These are phyloP conservation scores for Phialemonium atrogriseum DNA, from an alignment of 2,329 filamentous ascomycete genomes.

Conservation along the genomic window DNA sequence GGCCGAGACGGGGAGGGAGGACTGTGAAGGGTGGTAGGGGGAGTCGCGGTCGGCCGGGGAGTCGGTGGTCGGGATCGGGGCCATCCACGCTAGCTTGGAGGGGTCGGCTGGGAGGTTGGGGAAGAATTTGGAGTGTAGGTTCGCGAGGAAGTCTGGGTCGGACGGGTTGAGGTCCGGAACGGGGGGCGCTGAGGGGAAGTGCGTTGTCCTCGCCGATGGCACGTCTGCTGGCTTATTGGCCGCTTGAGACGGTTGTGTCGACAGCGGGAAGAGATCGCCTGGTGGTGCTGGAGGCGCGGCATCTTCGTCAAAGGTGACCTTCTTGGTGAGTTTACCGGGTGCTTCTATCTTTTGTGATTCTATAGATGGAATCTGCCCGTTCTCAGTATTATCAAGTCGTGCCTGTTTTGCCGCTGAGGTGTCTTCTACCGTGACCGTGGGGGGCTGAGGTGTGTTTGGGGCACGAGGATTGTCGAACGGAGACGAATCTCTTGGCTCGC, in stretches of 20 bases:
- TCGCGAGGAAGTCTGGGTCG: slow-evolving; percentile 73
- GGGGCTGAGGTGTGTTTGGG: slow-evolving; percentile 10
- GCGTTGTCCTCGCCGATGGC: slow-evolving; percentile 34
- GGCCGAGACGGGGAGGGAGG: slow-evolving; percentile 62
- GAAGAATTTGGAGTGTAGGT: slow-evolving; percentile 90
- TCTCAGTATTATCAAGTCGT: background rate
- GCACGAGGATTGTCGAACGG: slow-evolving; percentile 28
- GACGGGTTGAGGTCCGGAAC: slow-evolving; percentile 72
- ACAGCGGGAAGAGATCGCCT: slow-evolving; percentile 33
- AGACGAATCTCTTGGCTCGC: slow-evolving; percentile 31
- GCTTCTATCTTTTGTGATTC: slow-evolving; percentile 8
- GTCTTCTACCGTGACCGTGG: slow-evolving; percentile 28
- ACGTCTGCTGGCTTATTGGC: slow-evolving; percentile 17
- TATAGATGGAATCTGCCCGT: background rate
- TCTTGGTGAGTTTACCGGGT: slow-evolving; percentile 17
- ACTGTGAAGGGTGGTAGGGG: slow-evolving; percentile 73
- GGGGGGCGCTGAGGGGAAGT: slow-evolving; percentile 50
- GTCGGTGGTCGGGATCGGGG: slow-evolving; percentile 56
- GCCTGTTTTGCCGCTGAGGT: slow-evolving; percentile 3
- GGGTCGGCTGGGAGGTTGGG: slow-evolving; percentile 80
- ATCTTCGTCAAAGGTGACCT: slow-evolving; percentile 32
- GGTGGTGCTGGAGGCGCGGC: slow-evolving; percentile 30
- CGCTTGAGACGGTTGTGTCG: slow-evolving; percentile 12
- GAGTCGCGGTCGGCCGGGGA: slow-evolving; percentile 60
- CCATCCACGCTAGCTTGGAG: slow-evolving; percentile 83